Evolutionary conservation across 768 basidiomycete species (phyloP).

Genomic region (Kwoniella europaea): DNA sequence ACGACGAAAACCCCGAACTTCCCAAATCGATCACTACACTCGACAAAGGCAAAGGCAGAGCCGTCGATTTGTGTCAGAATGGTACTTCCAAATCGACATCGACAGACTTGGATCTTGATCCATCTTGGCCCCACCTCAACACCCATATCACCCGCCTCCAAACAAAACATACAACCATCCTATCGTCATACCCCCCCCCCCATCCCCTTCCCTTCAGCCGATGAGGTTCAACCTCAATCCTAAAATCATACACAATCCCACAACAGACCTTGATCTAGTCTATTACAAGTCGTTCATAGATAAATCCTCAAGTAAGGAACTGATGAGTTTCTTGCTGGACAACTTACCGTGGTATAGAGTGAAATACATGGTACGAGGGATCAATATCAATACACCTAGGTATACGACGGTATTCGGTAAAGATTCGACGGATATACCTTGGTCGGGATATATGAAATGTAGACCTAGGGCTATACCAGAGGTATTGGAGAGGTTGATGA

Average conservation of each 20-base stretch:
- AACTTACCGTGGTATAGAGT: conserved; percentile 55
- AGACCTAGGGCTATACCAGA: conserved; percentile 54
- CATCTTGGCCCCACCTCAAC: conserved; percentile 35
- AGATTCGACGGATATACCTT: conserved; percentile 40
- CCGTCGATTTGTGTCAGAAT: not conserved
- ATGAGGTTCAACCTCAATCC: conserved; percentile 27
- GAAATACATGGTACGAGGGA: conserved; percentile 48
- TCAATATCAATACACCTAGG: conserved; percentile 52
- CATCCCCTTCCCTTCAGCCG: conserved; percentile 24
- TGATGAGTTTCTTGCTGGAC: conserved; percentile 48
- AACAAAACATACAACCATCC: conserved; percentile 41
- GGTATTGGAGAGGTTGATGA: conserved; percentile 46
- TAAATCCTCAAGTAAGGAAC: conserved; percentile 21
- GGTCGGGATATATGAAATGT: conserved; percentile 49
- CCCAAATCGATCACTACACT: not conserved
- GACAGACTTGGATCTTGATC: not conserved
- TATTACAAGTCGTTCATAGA: conserved; percentile 52
- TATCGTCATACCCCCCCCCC: conserved; percentile 28
- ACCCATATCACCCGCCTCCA: conserved; percentile 46
- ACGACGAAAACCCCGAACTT: not conserved
- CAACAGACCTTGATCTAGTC: conserved; percentile 45
- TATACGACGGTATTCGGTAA: conserved; percentile 57
- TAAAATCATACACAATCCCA: conserved; percentile 29
- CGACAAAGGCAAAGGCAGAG: conserved; percentile 22
- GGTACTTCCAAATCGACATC: not conserved